Evolutionary conservation across 2,329 filamentous ascomycete species (phyloP), one percentile per base, ranked within the genome.

Genomic region (Ceratocystis papillata): DNA sequence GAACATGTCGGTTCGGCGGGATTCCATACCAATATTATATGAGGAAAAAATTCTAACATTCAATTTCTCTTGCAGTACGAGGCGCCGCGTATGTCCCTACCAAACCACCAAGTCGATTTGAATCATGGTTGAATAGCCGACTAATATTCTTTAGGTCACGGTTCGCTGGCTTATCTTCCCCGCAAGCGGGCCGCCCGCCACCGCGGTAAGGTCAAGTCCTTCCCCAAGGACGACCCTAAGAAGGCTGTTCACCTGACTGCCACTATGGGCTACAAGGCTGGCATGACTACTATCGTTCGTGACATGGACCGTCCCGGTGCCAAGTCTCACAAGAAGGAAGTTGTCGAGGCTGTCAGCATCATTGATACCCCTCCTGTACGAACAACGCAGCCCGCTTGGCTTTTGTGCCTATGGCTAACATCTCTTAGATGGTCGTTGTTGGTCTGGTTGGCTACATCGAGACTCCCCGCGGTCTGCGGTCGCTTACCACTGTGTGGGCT

Each of bases 171-270:
- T 74, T 93, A 86, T 81, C 80, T 94, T 76, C 89, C 89, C 72
- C 82, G 89, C 77, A 96, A 96, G 90, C 88, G 93, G 77, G 90
- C 91, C 76, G 85, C 91, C 79, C 86, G 92, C 76, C 92, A 97
- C 82, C 84, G 93, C 75, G 93, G 93, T 79, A 96, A 96, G 86
- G 93, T 96, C 79, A 96, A 96, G 90, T 91, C 88, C 81, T 99
- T 99, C 87, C 94, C 94, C 78, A 97, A 97, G 88, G 94, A 99
- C 89, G 92, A 99, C 85, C 83, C 91, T 77, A 97, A 97, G 89
- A 96, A 97, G 88, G 90, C 92, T 76, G 90, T 96, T 79, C 94
- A 99, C 86, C 87, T 99, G 76, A 99, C 94, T 71, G 94, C 94
- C 76, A 82, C 90, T 76, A 92, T 97, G 87, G 94, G 94, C 79